Evolutionary conservation across 164 flowering plant species (phyloP).

Genomic region (Paratinospora sagittata): DNA sequence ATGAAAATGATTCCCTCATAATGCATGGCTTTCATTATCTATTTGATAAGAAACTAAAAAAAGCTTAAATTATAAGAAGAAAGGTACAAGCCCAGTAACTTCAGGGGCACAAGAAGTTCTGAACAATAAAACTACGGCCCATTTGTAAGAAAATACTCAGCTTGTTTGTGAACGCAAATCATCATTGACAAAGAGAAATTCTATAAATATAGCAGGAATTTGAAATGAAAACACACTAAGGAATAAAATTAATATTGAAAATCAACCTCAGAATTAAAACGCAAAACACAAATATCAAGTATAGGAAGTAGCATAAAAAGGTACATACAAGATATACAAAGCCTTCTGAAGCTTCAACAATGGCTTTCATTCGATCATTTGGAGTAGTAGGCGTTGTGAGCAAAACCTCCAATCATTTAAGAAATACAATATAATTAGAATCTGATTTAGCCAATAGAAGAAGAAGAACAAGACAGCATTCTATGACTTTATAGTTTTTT

Average conservation of each 20-base stretch:
- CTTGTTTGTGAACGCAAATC: background rate
- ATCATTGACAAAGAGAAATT: background rate
- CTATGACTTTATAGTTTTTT: background rate
- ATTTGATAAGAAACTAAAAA: too few species aligned
- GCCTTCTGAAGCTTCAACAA: too few species aligned
- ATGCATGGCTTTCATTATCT: too few species aligned
- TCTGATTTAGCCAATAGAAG: background rate
- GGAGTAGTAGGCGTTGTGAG: constrained; percentile 95
- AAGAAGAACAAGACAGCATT: background rate
- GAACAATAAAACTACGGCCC: too few species aligned
- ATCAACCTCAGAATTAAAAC: background rate
- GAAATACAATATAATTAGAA: constrained; percentile 6
- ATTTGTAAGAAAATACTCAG: background rate
- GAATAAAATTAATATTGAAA: background rate
- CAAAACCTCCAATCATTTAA: constrained; percentile 47
- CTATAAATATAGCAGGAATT: background rate
- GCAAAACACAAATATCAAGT: background rate
- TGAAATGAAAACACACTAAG: background rate
- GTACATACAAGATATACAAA: constrained; percentile 82
- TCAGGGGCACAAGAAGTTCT: too few species aligned
- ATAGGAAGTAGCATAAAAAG: background rate
- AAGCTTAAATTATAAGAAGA: too few species aligned
- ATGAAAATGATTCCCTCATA: too few species aligned
- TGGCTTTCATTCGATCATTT: constrained; percentile 41
- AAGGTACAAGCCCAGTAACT: too few species aligned